A percentile compares a stretch with the other conserved stretches of the same genome.
These are phyloP conservation scores for Cladophialophora psammophila DNA, from an alignment of 2,329 filamentous ascomycete genomes.

Conservation along the genomic window DNA sequence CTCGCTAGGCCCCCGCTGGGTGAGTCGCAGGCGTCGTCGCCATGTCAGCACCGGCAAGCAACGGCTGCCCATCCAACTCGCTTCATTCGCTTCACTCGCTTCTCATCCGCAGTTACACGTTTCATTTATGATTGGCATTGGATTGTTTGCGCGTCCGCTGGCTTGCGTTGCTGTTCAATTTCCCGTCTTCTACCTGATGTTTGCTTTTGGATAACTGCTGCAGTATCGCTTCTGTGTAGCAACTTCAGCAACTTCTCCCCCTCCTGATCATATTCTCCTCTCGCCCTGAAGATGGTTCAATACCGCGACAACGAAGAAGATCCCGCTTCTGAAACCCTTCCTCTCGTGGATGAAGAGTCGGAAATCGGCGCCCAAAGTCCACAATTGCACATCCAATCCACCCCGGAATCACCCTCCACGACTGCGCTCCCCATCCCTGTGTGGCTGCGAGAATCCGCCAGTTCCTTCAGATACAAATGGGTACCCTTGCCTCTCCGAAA, in stretches of 20 bases:
- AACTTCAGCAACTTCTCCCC: background rate
- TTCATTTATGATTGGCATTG: constrained; percentile 3
- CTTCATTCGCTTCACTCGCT: constrained; percentile 6
- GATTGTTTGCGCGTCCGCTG: constrained; percentile 1
- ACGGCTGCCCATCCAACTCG: constrained; percentile 8
- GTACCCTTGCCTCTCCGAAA: constrained; percentile 56
- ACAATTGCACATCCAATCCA: constrained; percentile 42
- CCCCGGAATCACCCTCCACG: constrained; percentile 34
- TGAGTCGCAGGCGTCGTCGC: background rate
- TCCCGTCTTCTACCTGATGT: background rate
- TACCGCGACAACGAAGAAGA: constrained; percentile 40
- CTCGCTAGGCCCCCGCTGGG: too few species aligned
- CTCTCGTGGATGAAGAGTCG: constrained; percentile 47
- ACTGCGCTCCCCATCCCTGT: constrained; percentile 48
- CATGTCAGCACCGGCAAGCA: constrained; percentile 2
- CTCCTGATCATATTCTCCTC: background rate
- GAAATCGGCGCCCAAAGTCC: constrained; percentile 46
- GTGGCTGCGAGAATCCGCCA: constrained; percentile 58
- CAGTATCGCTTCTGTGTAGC: background rate
- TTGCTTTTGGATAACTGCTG: background rate
- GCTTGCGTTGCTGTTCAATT: background rate
- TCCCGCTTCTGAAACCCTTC: constrained; percentile 38
- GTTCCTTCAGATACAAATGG: constrained; percentile 57
- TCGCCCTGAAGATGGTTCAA: constrained; percentile 11
- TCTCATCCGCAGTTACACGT: background rate